Percentiles rank a stretch among this genome's conserved stretches.
Conservation (phyloP, 140 eudicot species). For the Ambrosia hybrid region DNA sequence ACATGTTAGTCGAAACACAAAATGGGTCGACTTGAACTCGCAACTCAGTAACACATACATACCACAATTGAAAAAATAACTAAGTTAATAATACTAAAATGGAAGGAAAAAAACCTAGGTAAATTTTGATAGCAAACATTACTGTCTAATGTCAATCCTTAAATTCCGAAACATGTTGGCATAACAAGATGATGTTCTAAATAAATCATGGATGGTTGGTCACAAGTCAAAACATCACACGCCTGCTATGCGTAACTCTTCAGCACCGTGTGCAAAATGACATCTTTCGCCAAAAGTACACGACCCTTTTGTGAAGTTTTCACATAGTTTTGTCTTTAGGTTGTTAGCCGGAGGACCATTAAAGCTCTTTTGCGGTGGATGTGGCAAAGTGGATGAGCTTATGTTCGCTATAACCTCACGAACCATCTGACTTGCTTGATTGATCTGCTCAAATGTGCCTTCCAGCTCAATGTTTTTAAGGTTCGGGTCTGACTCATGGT, state of each 20-base stretch:
- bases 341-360: constrained; percentile 38
- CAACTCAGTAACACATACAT: not conserved
- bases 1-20: too few relatives aligned
- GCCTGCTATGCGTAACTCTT: constrained; percentile 64
- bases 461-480: constrained; percentile 78
- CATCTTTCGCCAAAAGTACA: constrained; percentile 92
- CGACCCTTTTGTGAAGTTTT: constrained; percentile 70
- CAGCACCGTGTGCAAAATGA: constrained; percentile 91
- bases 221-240: constrained; percentile 24
- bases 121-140: not conserved
- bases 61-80: not conserved
- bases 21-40: too few relatives aligned
- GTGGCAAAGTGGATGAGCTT: constrained; percentile 42
- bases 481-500: constrained; percentile 71
- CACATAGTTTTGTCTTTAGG: constrained; percentile 77
- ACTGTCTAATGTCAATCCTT: constrained; percentile 25
- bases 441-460: constrained; percentile 88
- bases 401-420: constrained; percentile 65
- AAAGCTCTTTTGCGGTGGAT: constrained; percentile 33
- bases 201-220: not conserved
- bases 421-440: constrained; percentile 82
- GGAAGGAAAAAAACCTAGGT: not conserved
- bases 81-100: not conserved
- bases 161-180: constrained; percentile 23
- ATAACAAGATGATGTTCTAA: constrained; percentile 25